These are phyloP conservation scores for Termitomyces sp. DNA, from an alignment of 768 basidiomycete species.

Conservation along the genomic window DNA sequence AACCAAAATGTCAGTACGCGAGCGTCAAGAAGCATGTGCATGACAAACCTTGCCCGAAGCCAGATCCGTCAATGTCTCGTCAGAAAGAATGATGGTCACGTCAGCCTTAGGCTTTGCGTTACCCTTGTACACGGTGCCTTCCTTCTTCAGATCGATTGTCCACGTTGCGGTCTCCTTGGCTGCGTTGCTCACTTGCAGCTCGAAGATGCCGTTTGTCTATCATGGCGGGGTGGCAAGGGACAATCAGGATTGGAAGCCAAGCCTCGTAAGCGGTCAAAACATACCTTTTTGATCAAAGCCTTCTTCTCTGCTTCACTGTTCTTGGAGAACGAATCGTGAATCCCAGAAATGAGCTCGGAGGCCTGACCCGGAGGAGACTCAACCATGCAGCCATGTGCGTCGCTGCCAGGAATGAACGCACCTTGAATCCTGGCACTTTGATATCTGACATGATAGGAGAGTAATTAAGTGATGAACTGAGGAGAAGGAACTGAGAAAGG, in stretches of 20 bases:
- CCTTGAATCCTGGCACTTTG: constrained; percentile 75
- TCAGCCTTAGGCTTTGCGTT: constrained; percentile 69
- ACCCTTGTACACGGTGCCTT: constrained; percentile 73
- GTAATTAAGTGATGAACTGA: background rate
- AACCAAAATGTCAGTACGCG: background rate
- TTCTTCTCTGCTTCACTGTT: constrained; percentile 60
- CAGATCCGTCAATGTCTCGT: constrained; percentile 70
- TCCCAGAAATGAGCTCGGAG: constrained; percentile 56
- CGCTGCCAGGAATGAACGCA: constrained; percentile 16
- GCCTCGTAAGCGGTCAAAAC: background rate
- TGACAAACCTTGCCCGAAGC: constrained; percentile 61
- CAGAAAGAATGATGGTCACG: constrained; percentile 74
- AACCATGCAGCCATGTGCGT: background rate
- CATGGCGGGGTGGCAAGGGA: background rate
- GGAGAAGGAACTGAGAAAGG: background rate
- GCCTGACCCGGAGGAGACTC: constrained; percentile 36
- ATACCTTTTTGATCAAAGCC: constrained; percentile 71
- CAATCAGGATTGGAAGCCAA: background rate
- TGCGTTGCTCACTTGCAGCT: constrained; percentile 73
- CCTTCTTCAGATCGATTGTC: constrained; percentile 93
- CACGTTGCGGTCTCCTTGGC: constrained; percentile 69
- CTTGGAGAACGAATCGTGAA: constrained; percentile 46
- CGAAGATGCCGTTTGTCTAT: constrained; percentile 86
- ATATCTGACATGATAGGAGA: constrained; percentile 54
- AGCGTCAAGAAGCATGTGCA: background rate